phyloP scores from a whole-genome alignment of 352 stramenopile genomes.

The Pythium aphanidermatum region DNA sequence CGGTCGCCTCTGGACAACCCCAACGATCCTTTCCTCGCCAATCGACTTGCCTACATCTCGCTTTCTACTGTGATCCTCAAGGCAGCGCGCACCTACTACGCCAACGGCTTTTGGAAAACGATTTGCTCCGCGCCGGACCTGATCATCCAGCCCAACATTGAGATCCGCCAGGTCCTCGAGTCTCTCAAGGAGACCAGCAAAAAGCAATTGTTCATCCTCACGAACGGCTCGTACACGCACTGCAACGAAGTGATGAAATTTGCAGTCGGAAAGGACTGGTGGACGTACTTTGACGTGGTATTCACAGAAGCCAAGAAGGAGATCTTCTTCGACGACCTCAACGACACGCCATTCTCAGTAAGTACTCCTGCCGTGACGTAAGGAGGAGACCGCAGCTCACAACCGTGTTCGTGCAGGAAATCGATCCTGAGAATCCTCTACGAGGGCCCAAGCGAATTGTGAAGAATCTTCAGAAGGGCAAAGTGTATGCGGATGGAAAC shows the following conservation, averaged over 20 bases:
- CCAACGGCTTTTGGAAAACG: conserved; percentile 37
- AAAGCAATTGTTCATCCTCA: conserved; percentile 45
- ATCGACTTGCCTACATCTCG: conserved; percentile 35
- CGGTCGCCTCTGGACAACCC: conserved; percentile 21
- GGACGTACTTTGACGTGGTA: conserved; percentile 39
- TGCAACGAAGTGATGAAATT: conserved; percentile 51
- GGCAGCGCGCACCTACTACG: conserved; percentile 40
- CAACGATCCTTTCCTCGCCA: conserved; percentile 38
- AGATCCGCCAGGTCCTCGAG: conserved; percentile 35
- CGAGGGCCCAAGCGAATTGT: conserved; percentile 17
- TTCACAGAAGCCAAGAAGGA: conserved; percentile 46
- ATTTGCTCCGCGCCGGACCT: conserved; percentile 32
- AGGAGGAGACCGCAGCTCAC: neutral
- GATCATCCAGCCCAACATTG: conserved; percentile 36
- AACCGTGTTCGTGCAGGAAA: conserved; percentile 14
- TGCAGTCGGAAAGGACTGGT: conserved; percentile 39
- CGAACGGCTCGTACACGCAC: conserved; percentile 45
- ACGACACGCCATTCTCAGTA: conserved; percentile 40
- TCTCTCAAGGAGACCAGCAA: conserved; percentile 20
- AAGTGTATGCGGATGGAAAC: conserved; percentile 45
- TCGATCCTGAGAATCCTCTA: conserved; percentile 16
- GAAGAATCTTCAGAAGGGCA: conserved; percentile 22
- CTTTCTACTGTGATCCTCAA: conserved; percentile 34
- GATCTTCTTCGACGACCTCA: conserved; percentile 49
- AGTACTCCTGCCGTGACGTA: neutral